phyloP scores from a whole-genome alignment of 164 flowering plant species.

The Buxus sempervirens region DNA sequence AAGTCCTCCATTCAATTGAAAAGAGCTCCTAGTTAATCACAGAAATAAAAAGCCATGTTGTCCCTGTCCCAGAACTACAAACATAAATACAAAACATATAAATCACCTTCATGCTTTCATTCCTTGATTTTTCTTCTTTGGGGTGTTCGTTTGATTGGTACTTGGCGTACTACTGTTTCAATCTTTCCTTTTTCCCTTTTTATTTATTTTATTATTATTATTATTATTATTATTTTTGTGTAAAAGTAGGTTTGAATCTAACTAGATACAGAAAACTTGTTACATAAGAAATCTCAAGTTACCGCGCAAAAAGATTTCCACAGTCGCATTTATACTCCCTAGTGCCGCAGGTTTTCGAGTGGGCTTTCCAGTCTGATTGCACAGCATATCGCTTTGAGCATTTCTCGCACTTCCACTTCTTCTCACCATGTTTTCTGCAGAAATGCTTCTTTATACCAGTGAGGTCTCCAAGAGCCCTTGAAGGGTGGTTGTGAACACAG shows the following conservation, averaged over 20 bases:
- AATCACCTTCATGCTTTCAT: constrained; percentile 3
- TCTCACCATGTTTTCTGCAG: constrained; percentile 70
- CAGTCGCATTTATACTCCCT: constrained; percentile 71
- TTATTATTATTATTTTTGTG: too few species aligned
- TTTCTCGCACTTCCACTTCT: constrained; percentile 81
- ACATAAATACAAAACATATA: constrained; percentile 6
- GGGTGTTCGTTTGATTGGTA: not conserved
- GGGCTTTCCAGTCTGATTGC: constrained; percentile 73
- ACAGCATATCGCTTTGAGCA: constrained; percentile 70
- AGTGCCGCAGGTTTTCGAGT: constrained; percentile 71
- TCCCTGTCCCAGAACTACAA: constrained; percentile 5
- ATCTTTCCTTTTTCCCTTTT: too few species aligned
- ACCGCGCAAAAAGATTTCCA: constrained; percentile 68
- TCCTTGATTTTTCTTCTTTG: not conserved
- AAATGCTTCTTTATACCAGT: constrained; percentile 74
- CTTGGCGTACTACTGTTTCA: too few species aligned
- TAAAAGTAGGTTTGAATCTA: too few species aligned
- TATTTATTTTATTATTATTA: too few species aligned
- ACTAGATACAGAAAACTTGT: too few species aligned
- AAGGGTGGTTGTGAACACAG: constrained; percentile 65
- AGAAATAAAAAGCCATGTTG: not conserved
- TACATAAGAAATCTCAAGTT: too few species aligned
- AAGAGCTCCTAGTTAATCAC: not conserved
- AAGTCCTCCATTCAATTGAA: not conserved
- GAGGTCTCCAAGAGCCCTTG: constrained; percentile 72